Evolutionary conservation across 352 stramenopile species (phyloP).

Genomic region (Halophytophthora polymorphica): DNA sequence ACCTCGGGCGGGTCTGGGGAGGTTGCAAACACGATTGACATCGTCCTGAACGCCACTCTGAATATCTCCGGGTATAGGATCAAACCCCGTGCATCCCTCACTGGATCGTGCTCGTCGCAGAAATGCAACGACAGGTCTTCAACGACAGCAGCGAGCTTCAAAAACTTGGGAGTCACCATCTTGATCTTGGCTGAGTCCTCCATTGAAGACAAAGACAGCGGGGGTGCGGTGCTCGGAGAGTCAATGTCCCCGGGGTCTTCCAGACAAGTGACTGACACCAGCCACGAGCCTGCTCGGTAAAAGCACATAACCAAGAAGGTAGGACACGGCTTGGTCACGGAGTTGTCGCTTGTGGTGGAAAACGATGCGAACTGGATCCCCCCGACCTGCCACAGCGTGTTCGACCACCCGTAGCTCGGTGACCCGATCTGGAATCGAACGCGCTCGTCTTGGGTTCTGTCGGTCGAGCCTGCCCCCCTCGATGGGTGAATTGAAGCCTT

Average conservation of each 20-base stretch:
- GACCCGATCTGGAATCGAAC: constrained; percentile 70
- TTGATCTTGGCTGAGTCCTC: constrained; percentile 7
- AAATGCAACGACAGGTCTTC: constrained; percentile 53
- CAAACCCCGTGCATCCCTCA: constrained; percentile 25
- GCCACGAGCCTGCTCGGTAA: constrained; percentile 67
- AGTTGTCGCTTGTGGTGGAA: constrained; percentile 11
- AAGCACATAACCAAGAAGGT: constrained; percentile 73
- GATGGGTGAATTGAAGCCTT: constrained; percentile 16
- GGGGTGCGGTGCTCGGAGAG: constrained; percentile 9
- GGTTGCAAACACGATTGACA: constrained; percentile 49
- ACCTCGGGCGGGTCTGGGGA: constrained; percentile 48
- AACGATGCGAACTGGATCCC: constrained; percentile 84
- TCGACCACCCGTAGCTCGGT: constrained; percentile 67
- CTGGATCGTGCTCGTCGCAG: constrained; percentile 57
- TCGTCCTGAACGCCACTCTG: constrained; percentile 25
- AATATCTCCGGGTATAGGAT: constrained; percentile 66
- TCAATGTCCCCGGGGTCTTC: constrained; percentile 39
- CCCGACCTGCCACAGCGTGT: constrained; percentile 72
- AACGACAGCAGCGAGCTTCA: constrained; percentile 36
- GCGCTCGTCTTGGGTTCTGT: constrained; percentile 11
- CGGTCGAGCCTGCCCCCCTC: background rate
- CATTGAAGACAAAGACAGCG: constrained; percentile 16
- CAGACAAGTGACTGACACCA: constrained; percentile 61
- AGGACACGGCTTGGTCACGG: constrained; percentile 4
- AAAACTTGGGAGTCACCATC: constrained; percentile 14